These are phyloP conservation scores for Allomyces arbusculus DNA, from an alignment of 192 early-diverging fungal genomes.

Conservation along the genomic window DNA sequence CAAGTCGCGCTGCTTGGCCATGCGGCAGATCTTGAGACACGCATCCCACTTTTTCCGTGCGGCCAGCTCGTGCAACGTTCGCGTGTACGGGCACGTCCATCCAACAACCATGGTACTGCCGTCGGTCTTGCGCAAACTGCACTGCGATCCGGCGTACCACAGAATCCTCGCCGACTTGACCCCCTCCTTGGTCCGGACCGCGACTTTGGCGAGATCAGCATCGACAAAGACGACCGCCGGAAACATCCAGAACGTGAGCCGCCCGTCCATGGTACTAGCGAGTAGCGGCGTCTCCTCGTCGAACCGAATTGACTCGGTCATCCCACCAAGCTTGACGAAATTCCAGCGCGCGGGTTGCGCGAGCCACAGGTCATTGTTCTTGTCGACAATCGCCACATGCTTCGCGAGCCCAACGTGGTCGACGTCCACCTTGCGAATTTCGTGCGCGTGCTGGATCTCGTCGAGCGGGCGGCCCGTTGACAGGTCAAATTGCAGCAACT, in stretches of 20 bases:
- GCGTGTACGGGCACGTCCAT: conserved; percentile 26
- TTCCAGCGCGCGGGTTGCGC: conserved; percentile 4
- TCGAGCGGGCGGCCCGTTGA: neutral
- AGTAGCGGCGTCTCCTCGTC: conserved; percentile 25
- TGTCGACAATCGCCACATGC: conserved; percentile 28
- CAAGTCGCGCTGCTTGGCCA: conserved; percentile 23
- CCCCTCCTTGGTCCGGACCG: neutral
- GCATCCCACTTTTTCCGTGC: conserved; percentile 40
- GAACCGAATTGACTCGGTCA: conserved; percentile 41
- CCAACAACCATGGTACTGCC: conserved; percentile 23
- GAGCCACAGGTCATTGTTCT: conserved; percentile 33
- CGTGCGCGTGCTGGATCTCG: neutral
- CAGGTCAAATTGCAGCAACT: neutral
- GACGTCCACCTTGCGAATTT: neutral
- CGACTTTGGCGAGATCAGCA: conserved; percentile 20
- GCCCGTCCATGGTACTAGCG: conserved; percentile 25
- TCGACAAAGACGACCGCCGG: conserved; percentile 39
- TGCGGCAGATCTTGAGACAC: conserved; percentile 30
- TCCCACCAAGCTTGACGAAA: conserved; percentile 13
- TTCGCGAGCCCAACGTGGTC: conserved; percentile 8
- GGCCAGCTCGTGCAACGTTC: conserved; percentile 27
- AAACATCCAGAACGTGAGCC: conserved; percentile 35
- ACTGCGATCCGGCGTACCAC: conserved; percentile 27
- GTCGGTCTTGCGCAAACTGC: conserved; percentile 27
- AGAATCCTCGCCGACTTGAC: conserved; percentile 18